Evolutionary conservation across 2,329 filamentous ascomycete species (phyloP), one percentile per base, ranked within the genome.

Genomic region (Phyllosticta capitalensis): DNA sequence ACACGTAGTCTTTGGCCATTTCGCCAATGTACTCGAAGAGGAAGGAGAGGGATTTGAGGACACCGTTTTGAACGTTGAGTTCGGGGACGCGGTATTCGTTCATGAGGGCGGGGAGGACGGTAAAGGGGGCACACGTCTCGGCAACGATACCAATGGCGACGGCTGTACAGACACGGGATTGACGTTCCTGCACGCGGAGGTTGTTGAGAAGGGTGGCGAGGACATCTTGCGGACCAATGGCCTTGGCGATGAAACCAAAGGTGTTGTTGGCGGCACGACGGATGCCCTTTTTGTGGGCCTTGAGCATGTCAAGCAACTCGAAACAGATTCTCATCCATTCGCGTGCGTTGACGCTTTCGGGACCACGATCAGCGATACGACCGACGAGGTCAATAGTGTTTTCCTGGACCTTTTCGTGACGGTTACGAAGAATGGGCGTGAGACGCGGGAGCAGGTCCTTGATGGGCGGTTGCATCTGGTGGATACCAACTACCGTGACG

Each of bases 281-380:
- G 66, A 99, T 99, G 65, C 94, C 95, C 81, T 99, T 99, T 78
- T 99, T 99, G 80, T 99, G 94, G 6, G 94, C 94, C 76, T 99
- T 99, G 68, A 99, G 83, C 94, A 99, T 99, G 76, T 99, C 94
- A 28, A 99, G 84, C 58, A 99, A 80, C 78, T 99, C 94, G 74
- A 99, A 99, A 77, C 94, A 99, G 72, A 99, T 99, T 72, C 94
- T 87, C 95, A 99, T 99, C 94, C 94, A 99, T 75, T 99, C 94
- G 69, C 94, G 85, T 14, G 94, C 92, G 70, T 96, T 96, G 71
- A 99, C 94, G 64, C 89, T 92, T 74, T 99, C 94, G 1, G 94
- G 92, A 0, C 94, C 95, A 65, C 94, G 89, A 75, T 99, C 94
- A 17, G 95, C 94, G 67, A 99, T 97, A 80, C 94, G 92, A 59